phyloP scores from a whole-genome alignment of 2,329 filamentous ascomycete genomes.

The Gyromitra esculenta region DNA sequence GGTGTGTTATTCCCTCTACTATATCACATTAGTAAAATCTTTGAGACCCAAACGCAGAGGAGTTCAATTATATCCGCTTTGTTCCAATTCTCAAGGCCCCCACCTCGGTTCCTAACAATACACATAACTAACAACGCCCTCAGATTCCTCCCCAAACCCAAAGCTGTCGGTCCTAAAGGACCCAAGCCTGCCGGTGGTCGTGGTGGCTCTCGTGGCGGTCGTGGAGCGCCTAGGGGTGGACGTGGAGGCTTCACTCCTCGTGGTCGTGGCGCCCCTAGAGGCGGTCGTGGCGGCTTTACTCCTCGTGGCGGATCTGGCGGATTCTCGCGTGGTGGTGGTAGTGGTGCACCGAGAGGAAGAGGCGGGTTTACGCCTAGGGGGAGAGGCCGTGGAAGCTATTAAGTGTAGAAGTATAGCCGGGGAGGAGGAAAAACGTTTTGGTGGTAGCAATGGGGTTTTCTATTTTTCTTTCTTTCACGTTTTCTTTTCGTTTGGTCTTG shows the following conservation, averaged over 20 bases:
- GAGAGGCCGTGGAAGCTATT: constrained; percentile 26
- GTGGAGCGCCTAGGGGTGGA: constrained; percentile 59
- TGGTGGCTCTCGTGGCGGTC: constrained; percentile 58
- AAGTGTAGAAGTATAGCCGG: neutral
- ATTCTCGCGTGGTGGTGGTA: constrained; percentile 31
- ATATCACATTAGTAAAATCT: neutral
- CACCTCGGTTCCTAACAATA: neutral
- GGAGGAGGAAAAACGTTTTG: constrained; percentile 5
- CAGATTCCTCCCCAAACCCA: constrained; percentile 92
- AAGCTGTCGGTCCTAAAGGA: constrained; percentile 61
- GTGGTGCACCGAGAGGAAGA: neutral
- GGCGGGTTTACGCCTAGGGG: constrained; percentile 11
- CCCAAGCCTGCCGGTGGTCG: constrained; percentile 57
- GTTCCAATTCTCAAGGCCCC: neutral
- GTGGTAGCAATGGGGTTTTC: constrained; percentile 5
- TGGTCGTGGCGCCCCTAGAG: constrained; percentile 59
- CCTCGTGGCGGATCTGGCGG: constrained; percentile 55
- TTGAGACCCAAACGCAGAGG: neutral
- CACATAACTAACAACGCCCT: constrained; percentile 21
- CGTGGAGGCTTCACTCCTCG: constrained; percentile 60
- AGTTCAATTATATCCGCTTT: neutral
- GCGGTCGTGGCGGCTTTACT: constrained; percentile 58
- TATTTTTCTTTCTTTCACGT: neutral
- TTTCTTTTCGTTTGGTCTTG: constrained; percentile 11
- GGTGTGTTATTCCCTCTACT: constrained; percentile 62